phyloP scores from a whole-genome alignment of 805 yeast genomes.

The Schwanniomyces occidentalis region DNA sequence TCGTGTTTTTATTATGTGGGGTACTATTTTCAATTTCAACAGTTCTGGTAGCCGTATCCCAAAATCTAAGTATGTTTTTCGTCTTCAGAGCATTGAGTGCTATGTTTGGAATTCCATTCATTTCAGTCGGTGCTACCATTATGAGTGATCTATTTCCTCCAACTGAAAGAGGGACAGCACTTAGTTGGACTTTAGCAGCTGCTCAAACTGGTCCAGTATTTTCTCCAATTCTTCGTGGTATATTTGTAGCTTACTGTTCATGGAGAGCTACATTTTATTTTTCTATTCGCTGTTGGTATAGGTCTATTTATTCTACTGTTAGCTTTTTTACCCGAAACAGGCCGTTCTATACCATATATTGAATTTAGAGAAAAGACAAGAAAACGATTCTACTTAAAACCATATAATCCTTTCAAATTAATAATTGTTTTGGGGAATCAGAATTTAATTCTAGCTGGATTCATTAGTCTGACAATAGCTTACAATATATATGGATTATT shows the following conservation, averaged over 20 bases:
- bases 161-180: slow-evolving; percentile 49
- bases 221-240: slow-evolving; percentile 57
- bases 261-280: slow-evolving; percentile 59
- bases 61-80: slow-evolving; percentile 53
- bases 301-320: slow-evolving; percentile 38
- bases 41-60: slow-evolving; percentile 45
- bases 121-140: slow-evolving; percentile 52
- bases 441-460: slow-evolving; percentile 38
- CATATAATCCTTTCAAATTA: slow-evolving; percentile 42
- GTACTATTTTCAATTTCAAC: slow-evolving; percentile 21
- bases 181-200: slow-evolving; percentile 50
- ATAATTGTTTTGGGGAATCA: slow-evolving; percentile 33
- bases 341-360: background rate
- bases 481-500: slow-evolving; percentile 18
- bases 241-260: slow-evolving; percentile 48
- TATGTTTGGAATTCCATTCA: slow-evolving; percentile 54
- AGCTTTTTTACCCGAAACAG: slow-evolving; percentile 49
- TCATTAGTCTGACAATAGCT: slow-evolving; percentile 33
- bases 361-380: slow-evolving; percentile 10
- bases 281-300: slow-evolving; percentile 46
- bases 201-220: slow-evolving; percentile 54
- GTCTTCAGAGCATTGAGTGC: slow-evolving; percentile 51
- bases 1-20: slow-evolving; percentile 45
- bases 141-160: slow-evolving; percentile 53
- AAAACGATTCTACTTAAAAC: slow-evolving; percentile 31